phyloP scores from a whole-genome alignment of 805 yeast genomes.

The Starmerella gropengiesseri region DNA sequence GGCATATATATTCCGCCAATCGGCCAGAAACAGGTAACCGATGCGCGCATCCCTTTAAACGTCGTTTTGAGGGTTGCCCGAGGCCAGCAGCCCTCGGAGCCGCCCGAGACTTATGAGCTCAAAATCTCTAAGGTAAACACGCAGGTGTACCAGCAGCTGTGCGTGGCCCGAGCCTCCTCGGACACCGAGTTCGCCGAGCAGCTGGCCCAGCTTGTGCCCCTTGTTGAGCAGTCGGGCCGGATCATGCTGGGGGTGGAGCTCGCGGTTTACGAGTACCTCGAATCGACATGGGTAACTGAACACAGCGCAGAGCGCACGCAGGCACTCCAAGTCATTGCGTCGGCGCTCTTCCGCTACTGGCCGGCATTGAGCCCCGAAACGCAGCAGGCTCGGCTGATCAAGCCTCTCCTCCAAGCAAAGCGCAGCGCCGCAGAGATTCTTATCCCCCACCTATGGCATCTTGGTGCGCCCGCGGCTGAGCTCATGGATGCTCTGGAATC shows the following conservation, averaged over 20 bases:
- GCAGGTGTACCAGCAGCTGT: slow-evolving; percentile 3
- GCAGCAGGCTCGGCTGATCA: slow-evolving; percentile 2
- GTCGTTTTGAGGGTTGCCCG: not conserved
- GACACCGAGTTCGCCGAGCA: slow-evolving; percentile 13
- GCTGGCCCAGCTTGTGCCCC: slow-evolving; percentile 14
- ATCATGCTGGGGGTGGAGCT: slow-evolving; percentile 10
- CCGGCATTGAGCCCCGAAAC: not conserved
- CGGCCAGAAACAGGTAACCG: slow-evolving; percentile 8
- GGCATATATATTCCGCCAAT: slow-evolving; percentile 16
- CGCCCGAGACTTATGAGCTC: slow-evolving; percentile 11
- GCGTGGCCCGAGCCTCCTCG: not conserved
- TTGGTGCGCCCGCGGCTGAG: slow-evolving; percentile 12
- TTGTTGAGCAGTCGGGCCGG: slow-evolving; percentile 14
- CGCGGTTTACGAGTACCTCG: slow-evolving; percentile 13
- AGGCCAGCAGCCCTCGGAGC: too few relatives aligned
- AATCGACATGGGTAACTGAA: slow-evolving; percentile 5
- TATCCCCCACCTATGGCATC: slow-evolving; percentile 17
- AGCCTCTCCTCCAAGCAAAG: slow-evolving; percentile 7
- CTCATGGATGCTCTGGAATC: slow-evolving; percentile 5
- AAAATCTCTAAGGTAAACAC: slow-evolving; percentile 3
- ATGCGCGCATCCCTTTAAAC: slow-evolving; percentile 6
- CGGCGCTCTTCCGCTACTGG: slow-evolving; percentile 17
- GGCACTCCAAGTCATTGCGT: slow-evolving; percentile 8
- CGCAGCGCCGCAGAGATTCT: slow-evolving; percentile 7
- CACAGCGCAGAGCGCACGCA: slow-evolving; percentile 6